Evolutionary conservation across 1,284 basidiomycete genomes (phyloP), one percentile per base, ranked within the genome.

Genomic region (Vanrija sp.): DNA sequence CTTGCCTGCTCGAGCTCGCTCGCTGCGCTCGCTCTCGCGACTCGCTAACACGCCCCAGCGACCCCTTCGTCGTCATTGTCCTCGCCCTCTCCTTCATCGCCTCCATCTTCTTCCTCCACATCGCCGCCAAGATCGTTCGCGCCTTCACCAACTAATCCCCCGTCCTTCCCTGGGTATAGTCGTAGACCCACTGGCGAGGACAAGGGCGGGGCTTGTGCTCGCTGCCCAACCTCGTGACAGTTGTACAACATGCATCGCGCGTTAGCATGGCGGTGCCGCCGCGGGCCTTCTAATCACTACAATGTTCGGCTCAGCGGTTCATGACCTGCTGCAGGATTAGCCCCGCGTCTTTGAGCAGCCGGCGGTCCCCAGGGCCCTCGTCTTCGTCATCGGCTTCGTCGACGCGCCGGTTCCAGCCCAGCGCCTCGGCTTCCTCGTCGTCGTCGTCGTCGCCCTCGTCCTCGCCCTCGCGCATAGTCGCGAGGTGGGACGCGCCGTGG

Each of bases 101-200:
- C 54, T 96, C 92, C 55, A 97, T 98, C 73, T 97, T 98, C 83
- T 92, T 94, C 84, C 87, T 98, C 45, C 95, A 98, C 78, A 95
- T 98, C 74, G 87, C 92, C 53, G 92, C 91, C 67, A 97, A 97
- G 80, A 79, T 96, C 72, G 90, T 95, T 73, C 85, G 90, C 62
- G 84, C 85, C 50, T 90, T 96, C 78, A 85, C 89, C 64, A 93
- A 92, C 79, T 92, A 81, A 69, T 51, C 45, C 38, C 38, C 10
- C 10, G 38, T 14, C 18, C 22, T 5, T 16, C 35, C 36, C 25
- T 22, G 35, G 41, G 10, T 37, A 45, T 20, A 31, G 43, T 25
- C 18, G 22, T 15, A n/a, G 24, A 27, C 25, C 20, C 45, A 47
- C 39, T 14, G 39, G 39, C 39, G 18, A 22, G 18, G 39, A 23